phyloP scores from a whole-genome alignment of 306 rosid genomes.

The Quercus gilva region DNA sequence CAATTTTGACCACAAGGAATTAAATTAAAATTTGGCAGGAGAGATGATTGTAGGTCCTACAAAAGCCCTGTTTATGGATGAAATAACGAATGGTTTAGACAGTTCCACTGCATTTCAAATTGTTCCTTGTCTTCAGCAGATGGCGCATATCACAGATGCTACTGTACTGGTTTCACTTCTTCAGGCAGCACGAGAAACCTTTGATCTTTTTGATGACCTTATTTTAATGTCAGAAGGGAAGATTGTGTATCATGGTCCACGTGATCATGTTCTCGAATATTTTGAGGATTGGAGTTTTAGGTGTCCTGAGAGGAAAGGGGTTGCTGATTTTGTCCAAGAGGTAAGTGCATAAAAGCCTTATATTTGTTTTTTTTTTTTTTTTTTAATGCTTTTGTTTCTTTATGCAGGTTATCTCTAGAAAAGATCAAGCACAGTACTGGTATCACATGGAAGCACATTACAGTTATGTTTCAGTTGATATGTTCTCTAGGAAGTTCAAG shows the following conservation, averaged over 20 bases:
- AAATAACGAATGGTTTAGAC: slow-evolving; percentile 1
- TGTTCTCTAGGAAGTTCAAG: slow-evolving; percentile 30
- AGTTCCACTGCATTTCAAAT: slow-evolving; percentile 3
- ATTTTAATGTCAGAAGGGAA: slow-evolving; percentile 41
- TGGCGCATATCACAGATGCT: slow-evolving; percentile 1
- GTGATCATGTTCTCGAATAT: slow-evolving; percentile 33
- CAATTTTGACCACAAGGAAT: background rate
- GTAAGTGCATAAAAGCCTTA: background rate
- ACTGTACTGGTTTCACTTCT: slow-evolving; percentile 45
- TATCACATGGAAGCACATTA: slow-evolving; percentile 3
- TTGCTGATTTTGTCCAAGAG: slow-evolving; percentile 20
- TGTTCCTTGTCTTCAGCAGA: background rate
- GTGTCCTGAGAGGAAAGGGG: slow-evolving; percentile 47
- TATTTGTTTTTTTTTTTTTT: too few species aligned
- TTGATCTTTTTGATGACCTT: slow-evolving; percentile 50
- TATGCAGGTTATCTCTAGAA: slow-evolving; percentile 4
- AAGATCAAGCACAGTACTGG: slow-evolving; percentile 53
- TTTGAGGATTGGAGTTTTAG: slow-evolving; percentile 47
- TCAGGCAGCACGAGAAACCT: slow-evolving; percentile 51
- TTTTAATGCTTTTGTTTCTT: background rate
- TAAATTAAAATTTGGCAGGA: slow-evolving; percentile 5
- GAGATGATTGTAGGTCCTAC: slow-evolving; percentile 51
- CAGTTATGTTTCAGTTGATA: slow-evolving; percentile 24
- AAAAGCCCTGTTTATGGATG: slow-evolving; percentile 19
- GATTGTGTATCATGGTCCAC: slow-evolving; percentile 49